These are phyloP conservation scores for Grosmannia serpens DNA, from an alignment of 2,329 filamentous ascomycete species.

Conservation along the genomic window DNA sequence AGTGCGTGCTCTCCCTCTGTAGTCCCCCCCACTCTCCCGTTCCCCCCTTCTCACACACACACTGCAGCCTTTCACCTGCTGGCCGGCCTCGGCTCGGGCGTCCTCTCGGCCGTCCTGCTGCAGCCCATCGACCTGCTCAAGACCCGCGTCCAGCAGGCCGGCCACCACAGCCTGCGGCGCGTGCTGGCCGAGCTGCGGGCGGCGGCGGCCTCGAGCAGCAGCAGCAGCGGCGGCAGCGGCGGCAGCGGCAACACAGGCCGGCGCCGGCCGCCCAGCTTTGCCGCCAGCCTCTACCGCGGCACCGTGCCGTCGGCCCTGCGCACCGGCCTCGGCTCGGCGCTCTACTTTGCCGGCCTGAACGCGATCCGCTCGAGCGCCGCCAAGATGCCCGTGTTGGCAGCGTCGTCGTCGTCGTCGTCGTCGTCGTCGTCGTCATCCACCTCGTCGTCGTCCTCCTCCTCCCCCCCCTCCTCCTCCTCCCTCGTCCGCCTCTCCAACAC, in stretches of 20 bases:
- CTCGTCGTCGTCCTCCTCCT: slow-evolving; percentile 17
- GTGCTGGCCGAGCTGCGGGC: slow-evolving; percentile 60
- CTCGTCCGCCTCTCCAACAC: slow-evolving; percentile 74
- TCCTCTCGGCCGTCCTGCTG: slow-evolving; percentile 78
- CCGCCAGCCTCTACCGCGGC: slow-evolving; percentile 73
- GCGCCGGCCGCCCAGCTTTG: slow-evolving; percentile 13
- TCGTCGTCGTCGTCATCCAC: slow-evolving; percentile 5
- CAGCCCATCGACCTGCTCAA: slow-evolving; percentile 96
- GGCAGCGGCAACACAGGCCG: not conserved
- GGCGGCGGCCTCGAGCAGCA: not conserved
- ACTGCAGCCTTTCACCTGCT: slow-evolving; percentile 67
- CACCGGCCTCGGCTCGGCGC: slow-evolving; percentile 81
- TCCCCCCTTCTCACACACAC: not conserved
- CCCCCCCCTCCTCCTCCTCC: slow-evolving; percentile 22
- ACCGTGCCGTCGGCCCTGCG: slow-evolving; percentile 86
- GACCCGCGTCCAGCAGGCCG: slow-evolving; percentile 86
- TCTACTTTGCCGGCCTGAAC: slow-evolving; percentile 90
- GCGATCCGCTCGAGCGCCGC: slow-evolving; percentile 61
- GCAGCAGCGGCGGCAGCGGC: not conserved
- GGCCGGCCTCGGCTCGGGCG: slow-evolving; percentile 77
- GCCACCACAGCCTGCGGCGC: slow-evolving; percentile 53
- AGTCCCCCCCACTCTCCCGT: not conserved
- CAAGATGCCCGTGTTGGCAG: slow-evolving; percentile 25
- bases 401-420: slow-evolving; percentile 2
- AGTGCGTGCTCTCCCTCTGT: slow-evolving; percentile 13